Base-by-base conservation (phyloP, 1,284 basidiomycete genomes). In the Fomitopsis betulina region DNA sequence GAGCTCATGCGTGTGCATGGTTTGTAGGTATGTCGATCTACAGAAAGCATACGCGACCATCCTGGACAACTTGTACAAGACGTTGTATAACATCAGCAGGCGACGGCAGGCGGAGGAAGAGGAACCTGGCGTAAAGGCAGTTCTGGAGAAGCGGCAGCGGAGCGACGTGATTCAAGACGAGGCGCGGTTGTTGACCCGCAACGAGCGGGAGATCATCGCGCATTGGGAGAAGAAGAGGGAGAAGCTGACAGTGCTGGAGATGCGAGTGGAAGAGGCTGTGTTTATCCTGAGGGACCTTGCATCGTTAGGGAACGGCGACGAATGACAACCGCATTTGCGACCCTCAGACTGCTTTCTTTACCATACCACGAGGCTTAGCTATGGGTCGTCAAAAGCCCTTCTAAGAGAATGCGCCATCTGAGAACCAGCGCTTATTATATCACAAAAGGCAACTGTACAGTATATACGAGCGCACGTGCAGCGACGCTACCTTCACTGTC, bases 271-370 rank as follows among this genome's bases (percentile, higher is more conserved):
- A 64, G 85, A 94, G 67, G 83, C 86, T 55, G 85, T 94, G 43
- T 95, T 96, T 72, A 85, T 96, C 64, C 73, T 96, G 56, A 84
- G 87, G 66, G 93, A 96, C 72, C 77, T 96, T 51, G 72, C 68
- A 54, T 54, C 59, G n/a, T 64, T 67, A 30, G 62, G 57, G 13
- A 64, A 60, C 38, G 64, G 66, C 58, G 68, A 70, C 42, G 69
- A 70, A 27, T 72, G 59, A 65, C 43, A 33, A 21, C 17, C 17
- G 12, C 30, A 25, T 13, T 33, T 19, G 25, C n/a, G 23, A 25
- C 30, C 39, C n/a, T n/a, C n/a, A n/a, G n/a, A n/a, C n/a, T n/a
- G n/a, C n/a, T n/a, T n/a, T n/a, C n/a, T n/a, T n/a, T n/a, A n/a
- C n/a, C n/a, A n/a, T n/a, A n/a, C n/a, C n/a, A n/a, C n/a, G n/a